Conservation (phyloP, 257 asterid genomes). For the Solanum sejunctum region DNA sequence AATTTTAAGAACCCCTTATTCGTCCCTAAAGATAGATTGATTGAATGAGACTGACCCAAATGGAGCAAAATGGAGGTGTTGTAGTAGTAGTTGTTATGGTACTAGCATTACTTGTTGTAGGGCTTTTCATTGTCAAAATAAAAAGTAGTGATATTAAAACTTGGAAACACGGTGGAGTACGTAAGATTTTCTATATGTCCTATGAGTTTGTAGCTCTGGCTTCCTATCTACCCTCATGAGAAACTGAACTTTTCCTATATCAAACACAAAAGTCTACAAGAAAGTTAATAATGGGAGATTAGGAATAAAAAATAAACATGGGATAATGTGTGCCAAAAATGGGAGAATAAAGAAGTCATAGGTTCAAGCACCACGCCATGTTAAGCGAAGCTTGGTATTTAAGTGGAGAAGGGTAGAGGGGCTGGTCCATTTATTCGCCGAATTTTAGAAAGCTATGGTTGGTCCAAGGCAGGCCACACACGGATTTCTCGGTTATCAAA, state of each 20-base stretch:
- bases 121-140: not conserved
- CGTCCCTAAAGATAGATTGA: not conserved
- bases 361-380: no score
- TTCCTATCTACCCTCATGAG: not conserved
- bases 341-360: not conserved
- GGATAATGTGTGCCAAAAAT: not conserved
- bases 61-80: not conserved
- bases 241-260: not conserved
- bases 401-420: no score
- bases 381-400: no score
- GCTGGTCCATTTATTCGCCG: no score
- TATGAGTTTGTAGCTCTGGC: not conserved
- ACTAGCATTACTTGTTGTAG: not conserved
- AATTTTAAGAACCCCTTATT: not conserved
- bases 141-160: not conserved
- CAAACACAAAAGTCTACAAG: not conserved
- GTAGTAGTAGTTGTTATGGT: not conserved
- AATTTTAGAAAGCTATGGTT: no score
- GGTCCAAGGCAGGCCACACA: no score
- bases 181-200: not conserved
- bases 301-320: not conserved
- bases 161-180: not conserved
- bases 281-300: not conserved
- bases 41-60: not conserved
- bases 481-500: no score